These are phyloP conservation scores for Colletotrichum destructivum DNA, from an alignment of 2,329 filamentous ascomycete genomes.

Conservation along the genomic window DNA sequence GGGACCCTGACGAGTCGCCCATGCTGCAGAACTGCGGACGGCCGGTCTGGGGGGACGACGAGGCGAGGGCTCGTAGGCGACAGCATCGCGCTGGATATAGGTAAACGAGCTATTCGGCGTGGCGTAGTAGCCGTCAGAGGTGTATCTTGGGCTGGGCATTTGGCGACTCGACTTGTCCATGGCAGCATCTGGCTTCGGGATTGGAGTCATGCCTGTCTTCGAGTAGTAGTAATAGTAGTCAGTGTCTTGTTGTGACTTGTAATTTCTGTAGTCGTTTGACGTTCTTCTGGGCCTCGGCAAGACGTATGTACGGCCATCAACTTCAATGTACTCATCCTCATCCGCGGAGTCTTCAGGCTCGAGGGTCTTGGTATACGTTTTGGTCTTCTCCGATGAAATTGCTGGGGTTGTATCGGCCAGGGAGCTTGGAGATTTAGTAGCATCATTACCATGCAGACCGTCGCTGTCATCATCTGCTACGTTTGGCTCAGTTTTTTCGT, in stretches of 20 bases:
- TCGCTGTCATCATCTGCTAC: too few relatives aligned
- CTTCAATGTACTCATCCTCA: slow-evolving; percentile 73
- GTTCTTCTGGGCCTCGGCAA: slow-evolving; percentile 59
- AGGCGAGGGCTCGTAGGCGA: slow-evolving; percentile 59
- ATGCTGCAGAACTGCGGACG: slow-evolving; percentile 64
- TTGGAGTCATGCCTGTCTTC: too few relatives aligned
- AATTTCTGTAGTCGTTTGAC: slow-evolving; percentile 31
- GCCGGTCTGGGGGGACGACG: slow-evolving; percentile 58
- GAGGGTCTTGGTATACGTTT: too few relatives aligned
- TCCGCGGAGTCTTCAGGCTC: slow-evolving; percentile 50
- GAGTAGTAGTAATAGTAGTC: slow-evolving; percentile 52
- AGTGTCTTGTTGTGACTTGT: slow-evolving; percentile 30
- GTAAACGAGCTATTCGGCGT: slow-evolving; percentile 62
- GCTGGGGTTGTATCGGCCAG: too few relatives aligned
- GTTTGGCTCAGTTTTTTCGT: too few relatives aligned
- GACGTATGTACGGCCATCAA: slow-evolving; percentile 67
- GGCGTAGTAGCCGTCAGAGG: slow-evolving; percentile 73
- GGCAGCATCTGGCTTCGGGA: slow-evolving; percentile 50
- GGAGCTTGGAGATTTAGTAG: too few relatives aligned
- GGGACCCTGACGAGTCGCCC: slow-evolving; percentile 63
- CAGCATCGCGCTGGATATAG: slow-evolving; percentile 52
- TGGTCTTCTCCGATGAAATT: too few relatives aligned
- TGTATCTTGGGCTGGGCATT: slow-evolving; percentile 56
- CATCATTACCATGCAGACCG: too few relatives aligned
- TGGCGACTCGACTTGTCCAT: too few relatives aligned